These are phyloP conservation scores for Aspergillus aculeatus DNA, from an alignment of 2,329 filamentous ascomycete species.

Conservation along the genomic window DNA sequence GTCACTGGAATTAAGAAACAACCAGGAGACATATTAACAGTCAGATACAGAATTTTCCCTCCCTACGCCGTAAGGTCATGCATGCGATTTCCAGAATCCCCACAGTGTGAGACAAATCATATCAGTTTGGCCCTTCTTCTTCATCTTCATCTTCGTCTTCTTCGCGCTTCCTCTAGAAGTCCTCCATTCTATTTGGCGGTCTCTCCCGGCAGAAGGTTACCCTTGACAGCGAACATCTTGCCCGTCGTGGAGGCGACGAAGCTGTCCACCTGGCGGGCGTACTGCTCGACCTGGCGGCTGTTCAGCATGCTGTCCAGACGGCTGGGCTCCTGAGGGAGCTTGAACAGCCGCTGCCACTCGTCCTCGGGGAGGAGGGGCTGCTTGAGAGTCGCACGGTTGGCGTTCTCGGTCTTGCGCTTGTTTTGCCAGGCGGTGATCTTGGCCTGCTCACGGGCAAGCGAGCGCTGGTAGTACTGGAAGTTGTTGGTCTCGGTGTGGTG, in stretches of 20 bases:
- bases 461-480: slow-evolving; percentile 95
- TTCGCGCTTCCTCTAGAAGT: slow-evolving; percentile 10
- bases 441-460: slow-evolving; percentile 86
- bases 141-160: slow-evolving; percentile 23
- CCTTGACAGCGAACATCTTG: slow-evolving; percentile 97
- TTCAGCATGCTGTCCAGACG: slow-evolving; percentile 92
- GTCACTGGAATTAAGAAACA: slow-evolving; percentile 31
- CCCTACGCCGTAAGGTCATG: slow-evolving; percentile 47
- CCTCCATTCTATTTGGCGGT: slow-evolving; percentile 33
- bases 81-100: slow-evolving; percentile 40
- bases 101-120: slow-evolving; percentile 20
- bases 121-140: background rate
- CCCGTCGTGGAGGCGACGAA: slow-evolving; percentile 88
- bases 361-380: slow-evolving; percentile 88
- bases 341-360: slow-evolving; percentile 97
- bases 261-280: slow-evolving; percentile 93
- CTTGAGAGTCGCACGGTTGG: slow-evolving; percentile 78
- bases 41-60: slow-evolving; percentile 42
- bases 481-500: slow-evolving; percentile 99
- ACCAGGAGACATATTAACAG: slow-evolving; percentile 41
- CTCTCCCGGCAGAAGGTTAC: slow-evolving; percentile 62
- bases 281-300: slow-evolving; percentile 94
- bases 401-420: slow-evolving; percentile 96
- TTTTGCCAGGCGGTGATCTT: slow-evolving; percentile 97
- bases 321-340: slow-evolving; percentile 92